These are phyloP conservation scores for Trametes punicea DNA, from an alignment of 768 basidiomycete species.

Conservation along the genomic window DNA sequence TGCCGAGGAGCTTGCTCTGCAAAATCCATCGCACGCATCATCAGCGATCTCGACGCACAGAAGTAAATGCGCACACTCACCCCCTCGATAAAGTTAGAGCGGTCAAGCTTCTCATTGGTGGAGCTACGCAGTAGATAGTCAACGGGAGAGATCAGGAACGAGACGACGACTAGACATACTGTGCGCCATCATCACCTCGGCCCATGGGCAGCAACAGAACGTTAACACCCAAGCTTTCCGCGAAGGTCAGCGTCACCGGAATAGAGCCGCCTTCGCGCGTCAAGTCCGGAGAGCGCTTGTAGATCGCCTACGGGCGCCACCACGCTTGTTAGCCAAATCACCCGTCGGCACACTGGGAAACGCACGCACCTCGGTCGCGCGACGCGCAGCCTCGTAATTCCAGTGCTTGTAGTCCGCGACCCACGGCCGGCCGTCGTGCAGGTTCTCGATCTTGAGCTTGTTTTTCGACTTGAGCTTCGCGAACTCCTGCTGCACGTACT, in stretches of 20 bases:
- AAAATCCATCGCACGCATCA: background rate
- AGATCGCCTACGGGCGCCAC: slow-evolving; percentile 41
- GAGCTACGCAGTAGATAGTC: slow-evolving; percentile 45
- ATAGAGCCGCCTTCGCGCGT: slow-evolving; percentile 94
- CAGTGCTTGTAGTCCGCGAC: slow-evolving; percentile 81
- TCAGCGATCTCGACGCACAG: background rate
- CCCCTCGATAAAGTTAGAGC: slow-evolving; percentile 83
- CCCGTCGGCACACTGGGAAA: background rate
- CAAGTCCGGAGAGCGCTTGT: slow-evolving; percentile 72
- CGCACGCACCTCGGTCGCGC: slow-evolving; percentile 66
- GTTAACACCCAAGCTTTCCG: slow-evolving; percentile 82
- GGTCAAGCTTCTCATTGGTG: slow-evolving; percentile 93
- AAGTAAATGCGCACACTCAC: slow-evolving; percentile 39
- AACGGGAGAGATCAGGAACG: background rate
- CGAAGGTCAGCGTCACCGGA: slow-evolving; percentile 91
- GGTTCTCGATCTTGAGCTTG: slow-evolving; percentile 63
- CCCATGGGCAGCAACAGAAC: slow-evolving; percentile 92
- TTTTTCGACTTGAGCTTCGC: slow-evolving; percentile 84
- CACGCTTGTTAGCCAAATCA: too few species aligned
- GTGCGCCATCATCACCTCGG: slow-evolving; percentile 90
- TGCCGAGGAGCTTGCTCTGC: slow-evolving; percentile 72
- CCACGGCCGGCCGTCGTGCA: slow-evolving; percentile 90
- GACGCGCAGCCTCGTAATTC: slow-evolving; percentile 88
- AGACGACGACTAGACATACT: slow-evolving; percentile 49
- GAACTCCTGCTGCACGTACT: slow-evolving; percentile 76